Evolutionary conservation across 768 basidiomycete species (phyloP).

Genomic region (Lactarius evosmus): DNA sequence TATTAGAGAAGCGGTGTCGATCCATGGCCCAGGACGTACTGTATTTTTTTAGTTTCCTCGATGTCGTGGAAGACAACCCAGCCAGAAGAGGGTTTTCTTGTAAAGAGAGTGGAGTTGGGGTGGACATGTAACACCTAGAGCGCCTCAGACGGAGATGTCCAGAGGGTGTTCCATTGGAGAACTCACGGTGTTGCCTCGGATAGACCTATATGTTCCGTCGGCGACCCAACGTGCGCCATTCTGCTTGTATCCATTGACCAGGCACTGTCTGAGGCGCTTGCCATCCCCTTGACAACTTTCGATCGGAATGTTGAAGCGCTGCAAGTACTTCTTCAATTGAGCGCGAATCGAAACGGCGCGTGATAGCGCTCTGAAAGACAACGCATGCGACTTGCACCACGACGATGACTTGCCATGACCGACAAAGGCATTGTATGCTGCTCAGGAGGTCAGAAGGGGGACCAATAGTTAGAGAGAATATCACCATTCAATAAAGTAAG

Average conservation of each 20-base stretch:
- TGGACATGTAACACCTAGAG: conserved; percentile 80
- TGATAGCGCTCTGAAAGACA: conserved; percentile 93
- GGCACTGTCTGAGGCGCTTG: conserved; percentile 76
- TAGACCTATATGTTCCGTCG: conserved; percentile 90
- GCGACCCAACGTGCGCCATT: conserved; percentile 89
- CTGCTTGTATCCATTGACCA: conserved; percentile 91
- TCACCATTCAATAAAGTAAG: conserved; percentile 88
- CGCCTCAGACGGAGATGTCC: conserved; percentile 19
- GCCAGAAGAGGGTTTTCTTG: conserved; percentile 81
- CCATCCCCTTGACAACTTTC: conserved; percentile 91
- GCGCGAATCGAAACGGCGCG: conserved; percentile 90
- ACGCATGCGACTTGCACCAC: conserved; percentile 90
- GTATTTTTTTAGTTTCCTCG: conserved; percentile 93
- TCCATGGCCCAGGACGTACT: conserved; percentile 47
- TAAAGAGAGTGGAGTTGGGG: conserved; percentile 92
- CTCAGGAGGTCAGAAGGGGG: conserved; percentile 9
- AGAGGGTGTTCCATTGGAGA: background rate
- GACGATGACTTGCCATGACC: conserved; percentile 78
- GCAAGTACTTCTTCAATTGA: conserved; percentile 95
- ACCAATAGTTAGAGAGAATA: conserved; percentile 10
- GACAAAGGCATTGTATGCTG: conserved; percentile 92
- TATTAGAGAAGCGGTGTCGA: conserved; percentile 19
- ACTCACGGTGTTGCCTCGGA: conserved; percentile 78
- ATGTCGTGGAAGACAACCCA: conserved; percentile 97
- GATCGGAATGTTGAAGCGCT: conserved; percentile 76